Evolutionary conservation across 2,329 filamentous ascomycete genomes (phyloP), one percentile per base, ranked within the genome.

Genomic region (Xylogone sp.): DNA sequence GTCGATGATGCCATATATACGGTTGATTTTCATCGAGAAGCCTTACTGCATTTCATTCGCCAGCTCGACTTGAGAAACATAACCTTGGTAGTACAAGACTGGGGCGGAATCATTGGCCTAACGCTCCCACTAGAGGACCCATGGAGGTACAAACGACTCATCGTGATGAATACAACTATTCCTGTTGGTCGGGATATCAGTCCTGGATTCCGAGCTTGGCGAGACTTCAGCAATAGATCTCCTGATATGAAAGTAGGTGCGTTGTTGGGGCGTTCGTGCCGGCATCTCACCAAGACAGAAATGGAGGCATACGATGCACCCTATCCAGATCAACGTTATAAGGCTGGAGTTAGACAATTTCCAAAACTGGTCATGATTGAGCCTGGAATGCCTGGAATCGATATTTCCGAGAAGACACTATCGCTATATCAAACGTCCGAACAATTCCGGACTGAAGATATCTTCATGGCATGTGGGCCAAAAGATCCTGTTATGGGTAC

Each of bases 291-390:
- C 13, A 7, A 8, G 7, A 18, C 42, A 7, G 42, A 43, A 18
- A 43, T 10, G 24, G 24, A 27, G 10, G 24, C 24, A 5, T 27
- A 27, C 10, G 10, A 27, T 27, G 24, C 24, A 13, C 19, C 43
- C 3, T 20, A 45, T 45, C 43, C 43, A 6, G 43, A 21, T 6
- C 5, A 45, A 24, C 3, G 19, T 21, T 45, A 20, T 19, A 45
- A 45, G n/a, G 43, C 43, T 45, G 43, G 43, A 16, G 43, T 45
- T 20, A 45, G 43, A 45, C 43, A 19, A 21, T 45, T 45, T 24
- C 43, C 43, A 19, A 45, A 45, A 5, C 43, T 45, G n/a, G 43
- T 45, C 19, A 45, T 20, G 43, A 19, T 45, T 16, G 43, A 45
- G 16, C 42, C 42, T 6, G 43, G n/a, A 20, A 21, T 19, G 12